These are phyloP conservation scores for Apophysomyces elegans DNA, from an alignment of 371 early-diverging fungal species.

Conservation along the genomic window DNA sequence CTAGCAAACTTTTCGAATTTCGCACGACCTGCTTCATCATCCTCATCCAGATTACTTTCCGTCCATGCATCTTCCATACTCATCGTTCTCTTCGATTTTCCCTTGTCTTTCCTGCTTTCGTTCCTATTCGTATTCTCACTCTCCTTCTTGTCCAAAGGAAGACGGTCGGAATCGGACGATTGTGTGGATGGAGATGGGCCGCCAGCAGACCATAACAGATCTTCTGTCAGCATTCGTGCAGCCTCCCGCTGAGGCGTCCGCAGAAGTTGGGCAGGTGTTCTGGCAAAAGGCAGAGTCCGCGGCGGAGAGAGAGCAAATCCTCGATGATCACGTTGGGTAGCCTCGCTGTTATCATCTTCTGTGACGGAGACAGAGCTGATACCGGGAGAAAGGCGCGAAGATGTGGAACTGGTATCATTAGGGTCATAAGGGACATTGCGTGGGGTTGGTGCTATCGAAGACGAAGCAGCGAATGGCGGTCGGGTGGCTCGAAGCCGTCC, in stretches of 20 bases:
- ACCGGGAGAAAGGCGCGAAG: not conserved
- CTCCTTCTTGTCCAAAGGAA: not conserved
- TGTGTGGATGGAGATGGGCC: slow-evolving; percentile 20
- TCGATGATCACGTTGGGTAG: slow-evolving; percentile 5
- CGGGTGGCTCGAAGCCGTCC: slow-evolving; percentile 12
- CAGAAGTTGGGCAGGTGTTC: slow-evolving; percentile 24
- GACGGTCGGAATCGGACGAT: not conserved
- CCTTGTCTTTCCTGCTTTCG: not conserved
- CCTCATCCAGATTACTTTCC: not conserved
- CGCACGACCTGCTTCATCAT: slow-evolving; percentile 6
- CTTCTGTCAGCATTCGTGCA: slow-evolving; percentile 34
- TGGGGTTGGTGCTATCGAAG: not conserved
- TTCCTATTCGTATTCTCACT: not conserved
- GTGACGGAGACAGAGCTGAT: slow-evolving; percentile 5
- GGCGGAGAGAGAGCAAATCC: slow-evolving; percentile 36
- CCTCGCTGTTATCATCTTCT: slow-evolving; percentile 3
- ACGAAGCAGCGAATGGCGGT: not conserved
- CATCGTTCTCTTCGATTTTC: not conserved
- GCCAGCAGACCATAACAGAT: slow-evolving; percentile 27
- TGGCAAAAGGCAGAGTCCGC: slow-evolving; percentile 40
- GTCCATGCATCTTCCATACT: slow-evolving; percentile 7
- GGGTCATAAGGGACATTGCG: not conserved
- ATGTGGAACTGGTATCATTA: slow-evolving; percentile 2
- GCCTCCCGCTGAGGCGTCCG: slow-evolving; percentile 45
- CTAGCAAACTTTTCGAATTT: slow-evolving; percentile 17